These are phyloP conservation scores for Cucumis cinereus DNA, from an alignment of 306 rosid species.

Conservation along the genomic window DNA sequence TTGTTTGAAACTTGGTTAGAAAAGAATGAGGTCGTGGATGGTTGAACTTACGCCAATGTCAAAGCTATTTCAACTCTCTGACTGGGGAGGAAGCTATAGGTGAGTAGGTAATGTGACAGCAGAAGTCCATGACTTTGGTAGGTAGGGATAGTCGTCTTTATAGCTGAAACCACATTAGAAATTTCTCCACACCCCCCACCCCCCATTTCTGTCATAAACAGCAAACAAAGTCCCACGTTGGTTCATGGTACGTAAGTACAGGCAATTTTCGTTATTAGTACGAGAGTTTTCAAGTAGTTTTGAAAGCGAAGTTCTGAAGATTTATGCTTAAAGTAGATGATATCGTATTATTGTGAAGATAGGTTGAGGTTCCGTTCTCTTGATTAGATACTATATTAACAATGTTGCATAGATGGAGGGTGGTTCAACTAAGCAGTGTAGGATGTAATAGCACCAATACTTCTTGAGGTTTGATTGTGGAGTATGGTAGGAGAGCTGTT, in stretches of 20 bases:
- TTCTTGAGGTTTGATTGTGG: background rate
- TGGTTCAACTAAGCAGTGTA: background rate
- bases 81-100: background rate
- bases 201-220: too few relatives aligned
- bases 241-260: too few relatives aligned
- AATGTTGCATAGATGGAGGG: background rate
- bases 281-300: too few relatives aligned
- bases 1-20: background rate
- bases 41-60: background rate
- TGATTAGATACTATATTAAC: background rate
- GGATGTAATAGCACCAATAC: background rate
- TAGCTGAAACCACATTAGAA: background rate
- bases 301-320: too few relatives aligned
- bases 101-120: background rate
- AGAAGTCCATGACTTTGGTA: background rate
- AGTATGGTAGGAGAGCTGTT: background rate
- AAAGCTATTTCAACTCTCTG: background rate
- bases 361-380: too few relatives aligned
- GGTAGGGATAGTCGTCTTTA: background rate
- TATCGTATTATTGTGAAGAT: too few relatives aligned
- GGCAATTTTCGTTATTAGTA: too few relatives aligned
- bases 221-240: too few relatives aligned
- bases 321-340: too few relatives aligned
- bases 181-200: background rate
- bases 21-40: background rate